A percentile compares a stretch with the other conserved stretches of the same genome.
Conservation (phyloP, 2,329 filamentous ascomycete species). For the Fusarium sp. region DNA sequence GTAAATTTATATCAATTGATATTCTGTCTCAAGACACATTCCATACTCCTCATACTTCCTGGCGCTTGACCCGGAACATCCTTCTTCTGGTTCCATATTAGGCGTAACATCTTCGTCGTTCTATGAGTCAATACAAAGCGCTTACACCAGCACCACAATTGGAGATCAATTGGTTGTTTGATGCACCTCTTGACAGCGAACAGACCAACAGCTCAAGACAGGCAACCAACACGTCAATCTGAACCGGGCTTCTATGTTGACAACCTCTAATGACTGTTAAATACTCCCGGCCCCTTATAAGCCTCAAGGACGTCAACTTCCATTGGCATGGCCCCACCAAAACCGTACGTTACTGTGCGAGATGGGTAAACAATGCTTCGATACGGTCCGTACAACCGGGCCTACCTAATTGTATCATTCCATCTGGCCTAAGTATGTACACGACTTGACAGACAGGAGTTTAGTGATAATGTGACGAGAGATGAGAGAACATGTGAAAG, state of each 20-base stretch:
- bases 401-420: too few species aligned
- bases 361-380: background rate
- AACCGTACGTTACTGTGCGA: slow-evolving; percentile 42
- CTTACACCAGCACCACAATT: background rate
- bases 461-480: too few species aligned
- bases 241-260: slow-evolving; percentile 11
- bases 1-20: background rate
- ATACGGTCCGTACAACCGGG: too few species aligned
- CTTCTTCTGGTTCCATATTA: background rate
- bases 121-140: background rate
- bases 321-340: slow-evolving; percentile 29
- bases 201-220: background rate
- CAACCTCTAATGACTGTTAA: slow-evolving; percentile 1
- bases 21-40: background rate
- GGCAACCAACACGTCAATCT: background rate
- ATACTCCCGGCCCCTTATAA: background rate
- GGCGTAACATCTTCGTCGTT: background rate
- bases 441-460: too few species aligned
- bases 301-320: background rate
- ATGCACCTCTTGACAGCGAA: background rate
- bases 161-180: background rate
- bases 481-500: slow-evolving; percentile 4
- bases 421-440: too few species aligned
- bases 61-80: background rate
- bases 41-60: background rate